Evolutionary conservation across 768 basidiomycete species (phyloP), one percentile per base, ranked within the genome.

Genomic region (Trametes maxima): DNA sequence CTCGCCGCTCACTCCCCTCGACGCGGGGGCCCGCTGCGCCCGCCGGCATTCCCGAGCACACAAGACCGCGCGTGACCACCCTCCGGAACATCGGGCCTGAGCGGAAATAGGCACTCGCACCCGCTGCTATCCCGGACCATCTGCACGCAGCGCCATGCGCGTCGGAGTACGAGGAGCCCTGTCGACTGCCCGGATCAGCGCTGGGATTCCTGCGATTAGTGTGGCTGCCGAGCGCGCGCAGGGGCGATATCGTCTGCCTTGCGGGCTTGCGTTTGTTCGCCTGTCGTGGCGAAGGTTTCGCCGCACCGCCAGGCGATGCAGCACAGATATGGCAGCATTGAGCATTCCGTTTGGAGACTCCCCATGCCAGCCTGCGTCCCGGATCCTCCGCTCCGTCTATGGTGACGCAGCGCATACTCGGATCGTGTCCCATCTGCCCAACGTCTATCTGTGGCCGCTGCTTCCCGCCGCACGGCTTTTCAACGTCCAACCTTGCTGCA

Each of bases 251-350:
- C 37, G 37, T 24, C 24, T 25, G 52, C 42, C 24, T 37, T 22
- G 37, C 45, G 39, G 47, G 24, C 19, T 25, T 45, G 12, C 33
- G 45, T 58, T 50, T 58, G 57, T 50, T 58, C 57, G 57, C 57
- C 48, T 28, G 48, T 22, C 14, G n/a, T 17, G 57, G 47, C 28
- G 6, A 51, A 50, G 40, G 57, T 44, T 51, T 28, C 40, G 12
- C 5, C 28, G 25, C 47, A 28, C 44, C 12, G 46, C 36, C 45
- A 21, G 45, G 45, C 57, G 55, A 54, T 57, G 25, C 39, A 8
- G 50, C 46, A 59, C 57, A 48, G 62, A 64, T 59, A 64, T 59
- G 62, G 62, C 47, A 64, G 62, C 62, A 59, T 64, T 64, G 62
- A 64, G 43, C 62, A 46, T 59, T 42, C 62, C 57, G 62, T 54